Evolutionary conservation across 129 eudicot genomes (phyloP).

Genomic region (Centrapalus pauciflorus): DNA sequence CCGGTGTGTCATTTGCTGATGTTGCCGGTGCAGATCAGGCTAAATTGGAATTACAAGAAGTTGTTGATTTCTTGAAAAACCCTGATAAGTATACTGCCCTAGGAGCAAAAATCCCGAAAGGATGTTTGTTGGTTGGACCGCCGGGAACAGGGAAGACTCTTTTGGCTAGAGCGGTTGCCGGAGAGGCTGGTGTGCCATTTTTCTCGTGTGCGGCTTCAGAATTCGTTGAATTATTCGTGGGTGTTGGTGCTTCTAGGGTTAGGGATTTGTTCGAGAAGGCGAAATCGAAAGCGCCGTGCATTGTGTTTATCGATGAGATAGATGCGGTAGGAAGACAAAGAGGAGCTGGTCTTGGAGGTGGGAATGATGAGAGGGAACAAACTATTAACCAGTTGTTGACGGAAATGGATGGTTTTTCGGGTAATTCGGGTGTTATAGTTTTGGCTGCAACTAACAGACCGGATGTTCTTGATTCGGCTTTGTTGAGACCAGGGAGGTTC

Average conservation of each 20-base stretch:
- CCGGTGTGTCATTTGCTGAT: slow-evolving; percentile 91
- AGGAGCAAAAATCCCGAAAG: slow-evolving; percentile 97
- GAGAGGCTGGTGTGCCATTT: slow-evolving; percentile 92
- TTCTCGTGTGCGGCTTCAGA: slow-evolving; percentile 95
- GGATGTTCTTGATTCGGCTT: slow-evolving; percentile 96
- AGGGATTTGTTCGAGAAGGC: slow-evolving; percentile 96
- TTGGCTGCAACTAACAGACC: slow-evolving; percentile 97
- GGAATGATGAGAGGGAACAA: slow-evolving; percentile 97
- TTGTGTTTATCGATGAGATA: slow-evolving; percentile 94
- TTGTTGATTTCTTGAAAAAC: slow-evolving; percentile 87
- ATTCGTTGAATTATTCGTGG: slow-evolving; percentile 90
- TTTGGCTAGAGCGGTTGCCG: slow-evolving; percentile 86
- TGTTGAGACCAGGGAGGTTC: slow-evolving; percentile 96
- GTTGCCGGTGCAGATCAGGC: slow-evolving; percentile 99
- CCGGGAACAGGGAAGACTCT: slow-evolving; percentile 97
- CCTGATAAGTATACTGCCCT: slow-evolving; percentile 94
- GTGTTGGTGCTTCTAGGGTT: slow-evolving; percentile 93
- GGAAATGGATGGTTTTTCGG: slow-evolving; percentile 95
- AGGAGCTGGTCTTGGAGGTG: slow-evolving; percentile 97
- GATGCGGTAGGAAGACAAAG: slow-evolving; percentile 98
- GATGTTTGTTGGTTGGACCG: slow-evolving; percentile 91
- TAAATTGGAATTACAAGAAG: slow-evolving; percentile 81
- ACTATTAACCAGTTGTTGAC: slow-evolving; percentile 95
- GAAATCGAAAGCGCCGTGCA: slow-evolving; percentile 82
- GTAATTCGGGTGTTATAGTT: slow-evolving; percentile 92